Evolutionary conservation across 441 rosid genomes (phyloP).

Genomic region (Capsella rubella): DNA sequence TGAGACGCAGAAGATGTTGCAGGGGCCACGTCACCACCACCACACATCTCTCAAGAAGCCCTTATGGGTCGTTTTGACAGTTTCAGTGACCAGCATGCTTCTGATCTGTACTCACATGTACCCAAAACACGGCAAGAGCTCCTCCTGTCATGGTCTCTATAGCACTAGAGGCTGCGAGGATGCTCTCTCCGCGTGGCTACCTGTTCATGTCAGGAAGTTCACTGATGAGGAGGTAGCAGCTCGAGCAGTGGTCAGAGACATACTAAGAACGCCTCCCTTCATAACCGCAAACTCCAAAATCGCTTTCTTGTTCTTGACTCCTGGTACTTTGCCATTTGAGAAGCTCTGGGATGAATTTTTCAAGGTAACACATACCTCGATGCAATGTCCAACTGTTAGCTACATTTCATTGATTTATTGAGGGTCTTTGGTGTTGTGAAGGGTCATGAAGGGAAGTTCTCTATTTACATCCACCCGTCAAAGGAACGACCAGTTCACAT

Average conservation of each 20-base stretch:
- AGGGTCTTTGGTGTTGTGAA: slow-evolving; percentile 42
- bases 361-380: slow-evolving; percentile 52
- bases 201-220: slow-evolving; percentile 74
- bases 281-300: slow-evolving; percentile 63
- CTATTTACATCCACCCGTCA: slow-evolving; percentile 89
- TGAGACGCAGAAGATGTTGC: slow-evolving; percentile 58
- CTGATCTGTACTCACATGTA: slow-evolving; percentile 72
- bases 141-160: slow-evolving; percentile 68
- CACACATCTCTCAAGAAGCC: slow-evolving; percentile 79
- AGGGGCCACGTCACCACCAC: slow-evolving; percentile 71
- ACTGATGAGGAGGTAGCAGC: slow-evolving; percentile 81
- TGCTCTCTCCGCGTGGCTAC: slow-evolving; percentile 75
- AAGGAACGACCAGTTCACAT: slow-evolving; percentile 76
- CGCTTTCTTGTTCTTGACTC: slow-evolving; percentile 94
- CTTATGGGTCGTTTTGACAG: slow-evolving; percentile 72
- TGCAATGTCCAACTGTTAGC: not conserved
- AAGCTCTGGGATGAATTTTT: slow-evolving; percentile 94
- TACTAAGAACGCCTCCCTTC: slow-evolving; percentile 62
- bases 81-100: slow-evolving; percentile 80
- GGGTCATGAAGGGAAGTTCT: slow-evolving; percentile 93
- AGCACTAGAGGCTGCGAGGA: slow-evolving; percentile 67
- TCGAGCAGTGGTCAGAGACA: slow-evolving; percentile 69
- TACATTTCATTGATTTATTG: not conserved
- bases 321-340: slow-evolving; percentile 92
- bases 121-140: slow-evolving; percentile 59